These are phyloP conservation scores for Borealophlyctis nickersoniae DNA, from an alignment of 192 early-diverging fungal species.

Conservation along the genomic window DNA sequence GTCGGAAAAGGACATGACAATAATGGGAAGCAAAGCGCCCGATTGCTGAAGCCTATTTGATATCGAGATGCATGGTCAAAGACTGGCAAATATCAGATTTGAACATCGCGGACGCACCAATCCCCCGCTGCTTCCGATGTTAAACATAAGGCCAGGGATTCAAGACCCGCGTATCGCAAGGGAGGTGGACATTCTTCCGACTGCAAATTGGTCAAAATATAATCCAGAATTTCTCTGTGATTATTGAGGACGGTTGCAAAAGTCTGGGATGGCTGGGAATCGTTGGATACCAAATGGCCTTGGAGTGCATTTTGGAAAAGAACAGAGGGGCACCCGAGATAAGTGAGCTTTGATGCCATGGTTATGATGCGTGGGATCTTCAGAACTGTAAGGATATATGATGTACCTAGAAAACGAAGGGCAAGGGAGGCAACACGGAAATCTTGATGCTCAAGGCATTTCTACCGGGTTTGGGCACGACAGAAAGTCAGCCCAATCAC, in stretches of 20 bases:
- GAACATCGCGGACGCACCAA: conserved; percentile 11
- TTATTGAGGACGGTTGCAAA: not conserved
- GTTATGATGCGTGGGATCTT: no score
- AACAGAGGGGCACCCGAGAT: not conserved
- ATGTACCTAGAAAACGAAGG: conserved; percentile 20
- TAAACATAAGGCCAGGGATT: not conserved
- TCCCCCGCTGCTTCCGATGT: conserved; percentile 4
- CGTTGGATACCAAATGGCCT: not conserved
- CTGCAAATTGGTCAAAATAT: not conserved
- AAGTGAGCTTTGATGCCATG: no score
- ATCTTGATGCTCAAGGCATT: conserved; percentile 11
- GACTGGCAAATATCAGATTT: not conserved
- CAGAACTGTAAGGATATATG: no score
- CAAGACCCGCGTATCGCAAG: conserved; percentile 10
- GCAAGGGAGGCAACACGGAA: conserved; percentile 15
- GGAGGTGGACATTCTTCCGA: not conserved
- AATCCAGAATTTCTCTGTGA: not conserved
- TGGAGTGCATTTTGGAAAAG: not conserved
- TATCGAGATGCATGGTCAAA: not conserved
- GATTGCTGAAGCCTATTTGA: conserved; percentile 1
- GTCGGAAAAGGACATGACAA: conserved; percentile 3
- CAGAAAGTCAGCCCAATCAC: not conserved
- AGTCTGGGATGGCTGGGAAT: not conserved
- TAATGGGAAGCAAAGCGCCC: conserved; percentile 1
- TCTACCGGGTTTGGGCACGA: not conserved